These are phyloP conservation scores for Amylostereum areolatum DNA, from an alignment of 1,284 basidiomycete genomes.

Conservation along the genomic window DNA sequence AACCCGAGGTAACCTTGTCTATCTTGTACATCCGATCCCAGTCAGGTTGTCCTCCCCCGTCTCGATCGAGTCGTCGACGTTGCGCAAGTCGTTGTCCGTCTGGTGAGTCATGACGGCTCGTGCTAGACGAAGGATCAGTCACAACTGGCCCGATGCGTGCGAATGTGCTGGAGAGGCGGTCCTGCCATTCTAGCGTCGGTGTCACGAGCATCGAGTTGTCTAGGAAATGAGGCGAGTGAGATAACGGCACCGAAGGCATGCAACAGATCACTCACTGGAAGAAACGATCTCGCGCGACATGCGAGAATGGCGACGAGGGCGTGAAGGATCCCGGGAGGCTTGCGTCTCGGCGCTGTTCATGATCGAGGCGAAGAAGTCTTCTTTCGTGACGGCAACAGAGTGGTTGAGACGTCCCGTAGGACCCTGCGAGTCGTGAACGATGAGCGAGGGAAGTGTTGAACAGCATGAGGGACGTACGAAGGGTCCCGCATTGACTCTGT, in stretches of 20 bases:
- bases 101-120: constrained; percentile 1
- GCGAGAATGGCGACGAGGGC: constrained; percentile 67
- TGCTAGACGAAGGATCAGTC: background rate
- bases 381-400: constrained; percentile 48
- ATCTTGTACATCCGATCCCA: constrained; percentile 24
- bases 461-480: constrained; percentile 43
- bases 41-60: constrained; percentile 8
- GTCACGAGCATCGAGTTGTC: constrained; percentile 55
- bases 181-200: constrained; percentile 74
- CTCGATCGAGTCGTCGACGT: constrained; percentile 19
- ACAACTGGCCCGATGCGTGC: constrained; percentile 15
- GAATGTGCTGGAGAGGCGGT: constrained; percentile 54
- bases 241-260: too few relatives aligned
- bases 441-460: constrained; percentile 7
- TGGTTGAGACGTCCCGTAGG: constrained; percentile 52
- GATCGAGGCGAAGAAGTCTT: constrained; percentile 68
- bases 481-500: constrained; percentile 68
- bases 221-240: constrained; percentile 16
- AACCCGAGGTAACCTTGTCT: constrained; percentile 18
- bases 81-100: constrained; percentile 7
- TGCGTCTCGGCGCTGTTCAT: constrained; percentile 50
- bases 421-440: constrained; percentile 38
- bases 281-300: constrained; percentile 74
- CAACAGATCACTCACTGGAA: constrained; percentile 33
- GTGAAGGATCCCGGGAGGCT: constrained; percentile 46